These are phyloP conservation scores for Alternaria dauci DNA, from an alignment of 2,329 filamentous ascomycete genomes.

Conservation along the genomic window DNA sequence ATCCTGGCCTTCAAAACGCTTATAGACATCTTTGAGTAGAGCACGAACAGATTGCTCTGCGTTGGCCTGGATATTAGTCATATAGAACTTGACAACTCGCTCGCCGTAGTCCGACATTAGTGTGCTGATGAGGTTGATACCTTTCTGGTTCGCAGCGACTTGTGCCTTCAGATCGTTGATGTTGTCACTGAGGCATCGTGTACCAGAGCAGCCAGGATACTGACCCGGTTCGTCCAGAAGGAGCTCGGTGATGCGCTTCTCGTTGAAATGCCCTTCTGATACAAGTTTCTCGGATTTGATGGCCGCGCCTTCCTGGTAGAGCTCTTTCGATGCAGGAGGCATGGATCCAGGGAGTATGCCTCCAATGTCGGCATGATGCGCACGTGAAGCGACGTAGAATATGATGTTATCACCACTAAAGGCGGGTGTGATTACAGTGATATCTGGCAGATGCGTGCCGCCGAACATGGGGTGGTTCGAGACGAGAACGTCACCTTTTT, in stretches of 20 bases:
- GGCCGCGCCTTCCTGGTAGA: conserved; percentile 65
- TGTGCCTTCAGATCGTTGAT: conserved; percentile 87
- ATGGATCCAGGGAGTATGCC: conserved; percentile 84
- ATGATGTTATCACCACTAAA: conserved; percentile 79
- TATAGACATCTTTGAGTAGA: conserved; percentile 75
- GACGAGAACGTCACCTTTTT: conserved; percentile 81
- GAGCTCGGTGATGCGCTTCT: conserved; percentile 75
- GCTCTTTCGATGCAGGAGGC: conserved; percentile 75
- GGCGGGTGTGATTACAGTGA: conserved; percentile 81
- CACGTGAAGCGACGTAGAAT: conserved; percentile 82
- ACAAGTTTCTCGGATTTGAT: conserved; percentile 73
- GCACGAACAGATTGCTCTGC: conserved; percentile 78
- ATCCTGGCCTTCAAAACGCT: conserved; percentile 73
- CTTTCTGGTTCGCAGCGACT: conserved; percentile 85
- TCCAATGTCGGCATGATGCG: conserved; percentile 85
- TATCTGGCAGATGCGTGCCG: conserved; percentile 83
- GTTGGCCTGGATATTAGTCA: conserved; percentile 82
- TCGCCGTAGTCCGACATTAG: conserved; percentile 82
- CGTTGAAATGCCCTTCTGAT: conserved; percentile 78
- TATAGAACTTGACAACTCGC: conserved; percentile 81
- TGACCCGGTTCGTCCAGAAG: conserved; percentile 77
- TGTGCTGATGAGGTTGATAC: conserved; percentile 77
- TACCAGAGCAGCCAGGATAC: conserved; percentile 79
- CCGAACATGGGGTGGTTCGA: conserved; percentile 87
- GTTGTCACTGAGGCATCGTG: conserved; percentile 81